These are phyloP conservation scores for Aphanomyces astaci DNA, from an alignment of 352 stramenopile genomes.

Conservation along the genomic window DNA sequence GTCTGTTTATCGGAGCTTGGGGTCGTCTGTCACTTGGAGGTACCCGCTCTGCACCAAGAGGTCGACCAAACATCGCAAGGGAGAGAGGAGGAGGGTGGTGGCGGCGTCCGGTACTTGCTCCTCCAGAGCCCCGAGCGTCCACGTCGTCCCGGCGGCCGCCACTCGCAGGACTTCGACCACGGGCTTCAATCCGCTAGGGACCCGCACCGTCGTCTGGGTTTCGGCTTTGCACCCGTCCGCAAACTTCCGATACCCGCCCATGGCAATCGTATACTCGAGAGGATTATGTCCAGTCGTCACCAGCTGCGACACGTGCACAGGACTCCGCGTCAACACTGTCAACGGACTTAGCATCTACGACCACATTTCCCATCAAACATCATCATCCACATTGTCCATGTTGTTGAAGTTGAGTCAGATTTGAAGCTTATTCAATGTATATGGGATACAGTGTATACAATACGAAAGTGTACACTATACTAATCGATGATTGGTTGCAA, in stretches of 20 bases:
- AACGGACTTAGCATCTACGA: not conserved
- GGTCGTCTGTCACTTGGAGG: no score
- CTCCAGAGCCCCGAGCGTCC: not conserved
- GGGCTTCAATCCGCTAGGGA: not conserved
- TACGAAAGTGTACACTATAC: no score
- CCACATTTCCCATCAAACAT: no score
- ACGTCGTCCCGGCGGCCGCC: not conserved
- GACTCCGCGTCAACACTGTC: not conserved
- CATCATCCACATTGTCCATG: no score
- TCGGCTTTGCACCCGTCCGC: constrained; percentile 12
- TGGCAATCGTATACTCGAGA: constrained; percentile 4
- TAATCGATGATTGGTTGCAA: no score
- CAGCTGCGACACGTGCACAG: not conserved
- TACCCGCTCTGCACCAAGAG: not conserved
- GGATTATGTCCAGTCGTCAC: not conserved
- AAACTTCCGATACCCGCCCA: not conserved
- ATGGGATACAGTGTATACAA: no score
- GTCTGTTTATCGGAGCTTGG: no score
- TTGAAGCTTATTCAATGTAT: no score
- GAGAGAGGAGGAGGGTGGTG: not conserved
- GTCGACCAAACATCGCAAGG: not conserved
- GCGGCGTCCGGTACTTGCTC: not conserved
- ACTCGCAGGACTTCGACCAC: not conserved
- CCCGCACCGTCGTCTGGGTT: not conserved
- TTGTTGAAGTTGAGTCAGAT: no score